These are phyloP conservation scores for Rhizopogon rudus DNA, from an alignment of 768 basidiomycete species.

Conservation along the genomic window DNA sequence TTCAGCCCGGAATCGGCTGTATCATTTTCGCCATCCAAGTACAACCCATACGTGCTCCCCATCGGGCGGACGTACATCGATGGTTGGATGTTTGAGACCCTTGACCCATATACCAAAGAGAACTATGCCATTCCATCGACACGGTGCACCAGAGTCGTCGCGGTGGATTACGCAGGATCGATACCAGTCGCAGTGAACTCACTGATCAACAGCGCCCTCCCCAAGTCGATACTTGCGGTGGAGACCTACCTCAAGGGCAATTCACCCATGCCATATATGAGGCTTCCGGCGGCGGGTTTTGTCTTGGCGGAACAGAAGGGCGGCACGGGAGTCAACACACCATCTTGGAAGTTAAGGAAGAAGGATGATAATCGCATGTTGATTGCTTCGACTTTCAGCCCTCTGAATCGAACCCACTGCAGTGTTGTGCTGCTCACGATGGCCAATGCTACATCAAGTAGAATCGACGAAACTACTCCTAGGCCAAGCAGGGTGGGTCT, in stretches of 20 bases:
- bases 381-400: slow-evolving; percentile 49
- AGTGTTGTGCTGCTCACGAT: slow-evolving; percentile 43
- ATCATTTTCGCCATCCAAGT: slow-evolving; percentile 56
- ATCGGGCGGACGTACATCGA: slow-evolving; percentile 83
- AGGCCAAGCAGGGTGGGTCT: slow-evolving; percentile 35
- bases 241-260: slow-evolving; percentile 68
- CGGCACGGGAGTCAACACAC: slow-evolving; percentile 18
- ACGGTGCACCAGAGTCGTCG: slow-evolving; percentile 76
- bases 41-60: slow-evolving; percentile 71
- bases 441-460: slow-evolving; percentile 10
- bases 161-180: slow-evolving; percentile 82
- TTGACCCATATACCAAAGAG: slow-evolving; percentile 92
- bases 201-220: slow-evolving; percentile 75
- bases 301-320: slow-evolving; percentile 48
- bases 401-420: slow-evolving; percentile 46
- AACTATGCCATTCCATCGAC: slow-evolving; percentile 94
- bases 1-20: slow-evolving; percentile 61
- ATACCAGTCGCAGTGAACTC: slow-evolving; percentile 83
- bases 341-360: slow-evolving; percentile 52
- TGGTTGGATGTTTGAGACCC: slow-evolving; percentile 94
- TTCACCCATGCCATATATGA: slow-evolving; percentile 61
- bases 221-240: slow-evolving; percentile 65
- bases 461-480: slow-evolving; percentile 33
- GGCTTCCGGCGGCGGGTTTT: slow-evolving; percentile 63
- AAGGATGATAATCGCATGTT: slow-evolving; percentile 56